Base-by-base conservation (phyloP, 768 basidiomycete species). In the Suillus luteus region DNA sequence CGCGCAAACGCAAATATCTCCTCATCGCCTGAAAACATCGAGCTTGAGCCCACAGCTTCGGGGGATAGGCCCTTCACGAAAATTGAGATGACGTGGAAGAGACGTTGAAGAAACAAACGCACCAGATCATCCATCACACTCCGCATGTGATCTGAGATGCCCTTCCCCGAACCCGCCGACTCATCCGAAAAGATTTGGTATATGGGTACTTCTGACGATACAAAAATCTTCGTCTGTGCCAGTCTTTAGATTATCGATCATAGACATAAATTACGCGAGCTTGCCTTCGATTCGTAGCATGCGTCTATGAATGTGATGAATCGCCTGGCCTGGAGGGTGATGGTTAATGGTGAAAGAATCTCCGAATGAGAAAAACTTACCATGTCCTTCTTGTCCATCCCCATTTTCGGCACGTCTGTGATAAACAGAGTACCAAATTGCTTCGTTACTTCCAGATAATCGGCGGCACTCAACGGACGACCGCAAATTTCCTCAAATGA, bases 281-380 rank as follows among this genome's bases (percentile, higher is more conserved):
- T 10, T 70, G 88, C 90, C 83, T 90, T 92, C 81, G 88, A 95
- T 73, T 96, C 95, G 70, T 96, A 96, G 71, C 94, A 96, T 27
- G 95, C 93, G 80, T 99, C 97, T 69, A 99, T 90, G 74, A 99
- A 98, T 1, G 96, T 96, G 72, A 99, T 99, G 73, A 99, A 99
- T 66, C 97, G 81, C 68, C 97, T 83, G 22, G 96, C 96, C 92
- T 93, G 67, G 9, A n/a, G n/a, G 43, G 48, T 62, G n/a, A 59
- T 40, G 52, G 12, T 59, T 43, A 19, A 58, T 62, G 63, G 51
- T 17, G 64, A 43, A 62, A 33, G 24, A 35, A 11, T 35, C 14
- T 24, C 0, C 15, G 33, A 27, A 15, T 12, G 12, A 37, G 35
- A n/a, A 44, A 57, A 64, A 67, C 71, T 69, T 72, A 92, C 93